Conservation (phyloP, 345 rosid genomes). For the Aegle marmelos region DNA sequence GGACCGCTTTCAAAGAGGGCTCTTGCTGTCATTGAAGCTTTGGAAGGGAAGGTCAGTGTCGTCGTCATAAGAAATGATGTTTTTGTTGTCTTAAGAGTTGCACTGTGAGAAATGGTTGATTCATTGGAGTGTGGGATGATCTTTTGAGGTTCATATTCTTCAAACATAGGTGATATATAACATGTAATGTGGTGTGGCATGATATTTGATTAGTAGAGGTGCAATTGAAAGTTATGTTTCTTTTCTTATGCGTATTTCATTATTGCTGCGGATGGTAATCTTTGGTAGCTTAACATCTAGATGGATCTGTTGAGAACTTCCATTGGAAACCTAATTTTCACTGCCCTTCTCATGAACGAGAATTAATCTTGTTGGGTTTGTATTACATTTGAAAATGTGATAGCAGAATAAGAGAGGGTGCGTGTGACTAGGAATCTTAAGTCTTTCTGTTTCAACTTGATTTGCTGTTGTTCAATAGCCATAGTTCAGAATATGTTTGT, state of each 20-base stretch:
- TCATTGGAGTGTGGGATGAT: neutral
- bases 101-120: neutral
- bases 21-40: constrained; percentile 61
- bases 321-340: neutral
- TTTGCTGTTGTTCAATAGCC: neutral
- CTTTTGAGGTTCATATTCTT: neutral
- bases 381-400: neutral
- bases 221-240: neutral
- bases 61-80: neutral
- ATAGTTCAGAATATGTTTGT: neutral
- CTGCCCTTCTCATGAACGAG: neutral
- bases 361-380: neutral
- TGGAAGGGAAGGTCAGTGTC: constrained; percentile 88
- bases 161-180: neutral
- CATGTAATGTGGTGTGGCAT: neutral
- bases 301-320: neutral
- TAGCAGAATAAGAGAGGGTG: neutral
- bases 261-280: neutral
- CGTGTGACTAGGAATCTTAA: neutral
- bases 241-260: neutral
- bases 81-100: neutral
- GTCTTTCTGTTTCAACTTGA: neutral
- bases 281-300: neutral
- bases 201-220: neutral
- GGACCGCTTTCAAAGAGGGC: constrained; percentile 72